These are phyloP conservation scores for Collybia mongolica DNA, from an alignment of 768 basidiomycete genomes.

Conservation along the genomic window DNA sequence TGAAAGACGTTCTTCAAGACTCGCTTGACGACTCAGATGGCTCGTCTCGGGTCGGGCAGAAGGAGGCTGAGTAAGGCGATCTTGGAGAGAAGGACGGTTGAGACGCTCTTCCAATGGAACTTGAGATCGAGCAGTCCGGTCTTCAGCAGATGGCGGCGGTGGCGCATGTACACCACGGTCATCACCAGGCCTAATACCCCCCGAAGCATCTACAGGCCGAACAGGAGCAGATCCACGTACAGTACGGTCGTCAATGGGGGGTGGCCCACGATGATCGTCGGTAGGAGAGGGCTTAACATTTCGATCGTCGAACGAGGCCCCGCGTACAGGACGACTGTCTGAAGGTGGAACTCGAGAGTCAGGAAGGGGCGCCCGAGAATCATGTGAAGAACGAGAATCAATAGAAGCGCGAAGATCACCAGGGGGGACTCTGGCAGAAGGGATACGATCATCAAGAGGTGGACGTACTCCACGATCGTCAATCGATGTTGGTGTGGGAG, in stretches of 20 bases:
- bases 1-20: conserved; percentile 42
- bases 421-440: conserved; percentile 14
- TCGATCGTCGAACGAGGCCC: conserved; percentile 28
- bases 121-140: conserved; percentile 12
- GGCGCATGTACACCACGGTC: conserved; percentile 6
- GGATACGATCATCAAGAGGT: conserved; percentile 11
- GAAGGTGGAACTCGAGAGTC: conserved; percentile 16
- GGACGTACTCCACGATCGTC: conserved; percentile 8
- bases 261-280: conserved; percentile 23
- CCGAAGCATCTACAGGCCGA: conserved; percentile 18
- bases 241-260: conserved; percentile 9
- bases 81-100: conserved; percentile 32
- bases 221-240: conserved; percentile 9
- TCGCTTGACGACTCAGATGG: conserved; percentile 25
- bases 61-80: conserved; percentile 33
- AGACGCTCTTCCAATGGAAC: conserved; percentile 38
- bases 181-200: conserved; percentile 14
- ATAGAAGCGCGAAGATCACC: conserved; percentile 20
- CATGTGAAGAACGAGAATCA: conserved; percentile 25
- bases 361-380: conserved; percentile 25
- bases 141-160: conserved; percentile 14
- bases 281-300: conserved; percentile 24
- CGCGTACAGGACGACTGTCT: conserved; percentile 22
- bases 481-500: conserved; percentile 8
- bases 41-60: conserved; percentile 9